A percentile compares a stretch with the other conserved stretches of the same genome.
Evolutionary conservation across 2,329 filamentous ascomycete genomes (phyloP).

Genomic region (Trichothecium roseum): DNA sequence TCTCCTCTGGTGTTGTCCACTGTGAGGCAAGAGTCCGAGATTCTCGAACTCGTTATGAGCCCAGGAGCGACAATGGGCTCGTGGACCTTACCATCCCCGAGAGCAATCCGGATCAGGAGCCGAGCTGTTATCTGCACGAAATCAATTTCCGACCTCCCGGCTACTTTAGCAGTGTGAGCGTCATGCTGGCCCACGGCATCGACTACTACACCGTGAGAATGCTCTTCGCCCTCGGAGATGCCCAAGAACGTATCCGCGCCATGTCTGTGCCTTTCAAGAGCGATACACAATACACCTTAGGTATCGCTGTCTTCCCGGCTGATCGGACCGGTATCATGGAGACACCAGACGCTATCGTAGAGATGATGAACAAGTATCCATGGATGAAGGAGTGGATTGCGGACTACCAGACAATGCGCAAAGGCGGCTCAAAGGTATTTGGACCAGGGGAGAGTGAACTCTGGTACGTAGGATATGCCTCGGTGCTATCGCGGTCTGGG

Average conservation of each 20-base stretch:
- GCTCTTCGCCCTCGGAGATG: slow-evolving; percentile 9
- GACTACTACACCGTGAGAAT: slow-evolving; percentile 18
- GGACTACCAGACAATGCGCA: slow-evolving; percentile 7
- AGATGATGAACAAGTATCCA: slow-evolving; percentile 2
- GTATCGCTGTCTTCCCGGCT: slow-evolving; percentile 8
- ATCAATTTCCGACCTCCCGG: slow-evolving; percentile 18
- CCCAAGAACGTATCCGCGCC: slow-evolving; percentile 7
- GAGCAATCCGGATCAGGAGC: not conserved
- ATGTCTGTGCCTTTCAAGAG: slow-evolving; percentile 11
- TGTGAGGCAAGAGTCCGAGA: slow-evolving; percentile 16
- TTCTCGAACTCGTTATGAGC: slow-evolving; percentile 12
- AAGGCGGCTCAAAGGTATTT: slow-evolving; percentile 5
- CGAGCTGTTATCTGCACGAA: slow-evolving; percentile 15
- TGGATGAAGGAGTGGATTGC: slow-evolving; percentile 5
- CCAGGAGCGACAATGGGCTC: slow-evolving; percentile 7
- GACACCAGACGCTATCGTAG: not conserved
- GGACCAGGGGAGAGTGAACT: slow-evolving; percentile 8
- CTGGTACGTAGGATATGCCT: slow-evolving; percentile 8
- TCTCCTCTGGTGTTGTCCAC: slow-evolving; percentile 17
- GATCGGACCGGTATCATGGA: slow-evolving; percentile 6
- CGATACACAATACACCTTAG: slow-evolving; percentile 9
- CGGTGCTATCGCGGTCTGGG: slow-evolving; percentile 4
- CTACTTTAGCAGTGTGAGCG: slow-evolving; percentile 11
- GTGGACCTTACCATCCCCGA: slow-evolving; percentile 7
- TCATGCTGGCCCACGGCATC: slow-evolving; percentile 15